These are phyloP conservation scores for Talaromyces atroroseus DNA, from an alignment of 2,329 filamentous ascomycete species.

Conservation along the genomic window DNA sequence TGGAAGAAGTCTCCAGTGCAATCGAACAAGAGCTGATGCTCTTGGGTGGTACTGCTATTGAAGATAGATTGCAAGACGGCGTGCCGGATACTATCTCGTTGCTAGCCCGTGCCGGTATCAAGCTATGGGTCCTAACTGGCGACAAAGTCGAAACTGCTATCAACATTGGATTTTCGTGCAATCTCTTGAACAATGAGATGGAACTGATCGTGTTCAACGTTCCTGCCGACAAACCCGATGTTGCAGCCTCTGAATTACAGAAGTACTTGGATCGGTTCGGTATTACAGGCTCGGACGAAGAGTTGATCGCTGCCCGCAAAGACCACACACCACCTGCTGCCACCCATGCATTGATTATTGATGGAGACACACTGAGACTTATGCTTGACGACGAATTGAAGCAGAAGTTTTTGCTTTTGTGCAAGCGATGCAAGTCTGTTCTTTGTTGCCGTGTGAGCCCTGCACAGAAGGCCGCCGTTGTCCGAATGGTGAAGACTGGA, in stretches of 20 bases:
- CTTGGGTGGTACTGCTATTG: constrained; percentile 90
- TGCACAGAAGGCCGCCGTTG: constrained; percentile 94
- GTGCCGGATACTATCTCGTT: constrained; percentile 93
- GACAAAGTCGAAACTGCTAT: constrained; percentile 99
- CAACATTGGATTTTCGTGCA: constrained; percentile 99
- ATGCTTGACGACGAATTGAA: constrained; percentile 76
- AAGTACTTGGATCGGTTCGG: constrained; percentile 66
- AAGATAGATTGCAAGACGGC: constrained; percentile 92
- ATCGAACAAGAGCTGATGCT: constrained; percentile 88
- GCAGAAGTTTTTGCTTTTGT: constrained; percentile 89
- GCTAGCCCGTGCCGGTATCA: constrained; percentile 89
- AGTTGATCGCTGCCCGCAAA: constrained; percentile 70
- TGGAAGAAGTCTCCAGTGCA: constrained; percentile 80
- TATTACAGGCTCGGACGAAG: constrained; percentile 78
- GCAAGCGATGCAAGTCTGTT: constrained; percentile 95
- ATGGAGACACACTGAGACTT: constrained; percentile 86
- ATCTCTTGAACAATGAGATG: constrained; percentile 95
- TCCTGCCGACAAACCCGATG: constrained; percentile 63
- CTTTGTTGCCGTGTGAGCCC: constrained; percentile 96
- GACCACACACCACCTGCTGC: constrained; percentile 81
- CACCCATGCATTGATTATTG: constrained; percentile 89
- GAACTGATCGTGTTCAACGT: constrained; percentile 87
- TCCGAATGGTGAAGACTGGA: constrained; percentile 89
- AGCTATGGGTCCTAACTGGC: constrained; percentile 95
- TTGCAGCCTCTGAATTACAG: constrained; percentile 67